Evolutionary conservation across 176 grass and related monocot genomes (phyloP).

Genomic region (Poa annua): DNA sequence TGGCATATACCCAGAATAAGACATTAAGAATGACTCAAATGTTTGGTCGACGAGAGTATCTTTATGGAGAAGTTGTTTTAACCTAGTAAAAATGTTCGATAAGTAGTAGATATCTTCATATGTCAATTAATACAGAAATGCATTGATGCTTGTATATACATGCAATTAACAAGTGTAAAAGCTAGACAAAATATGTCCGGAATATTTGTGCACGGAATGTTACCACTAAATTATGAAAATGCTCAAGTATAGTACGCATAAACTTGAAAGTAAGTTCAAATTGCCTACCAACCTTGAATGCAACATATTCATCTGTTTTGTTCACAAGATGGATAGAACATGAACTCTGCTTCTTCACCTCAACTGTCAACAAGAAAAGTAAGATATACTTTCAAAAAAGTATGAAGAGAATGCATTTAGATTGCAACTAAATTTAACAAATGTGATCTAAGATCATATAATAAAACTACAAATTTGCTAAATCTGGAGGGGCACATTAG

Average conservation of each 20-base stretch:
- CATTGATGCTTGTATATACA: neutral
- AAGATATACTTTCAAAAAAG: conserved; percentile 24
- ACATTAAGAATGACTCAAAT: neutral
- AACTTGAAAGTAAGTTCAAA: conserved; percentile 24
- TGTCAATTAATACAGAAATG: neutral
- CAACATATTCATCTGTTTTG: conserved; percentile 71
- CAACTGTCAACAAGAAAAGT: conserved; percentile 58
- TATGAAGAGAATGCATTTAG: conserved; percentile 15
- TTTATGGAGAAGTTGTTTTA: conserved; percentile 16
- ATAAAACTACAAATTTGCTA: conserved; percentile 19
- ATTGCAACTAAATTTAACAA: neutral
- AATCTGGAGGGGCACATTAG: neutral
- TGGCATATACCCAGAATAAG: neutral
- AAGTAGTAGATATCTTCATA: neutral
- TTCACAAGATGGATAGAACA: conserved; percentile 71
- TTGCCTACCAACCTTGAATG: conserved; percentile 79
- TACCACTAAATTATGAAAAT: conserved; percentile 29
- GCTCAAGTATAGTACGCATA: neutral
- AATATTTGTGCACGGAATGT: neutral
- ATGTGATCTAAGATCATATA: conserved; percentile 14
- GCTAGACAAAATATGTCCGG: neutral
- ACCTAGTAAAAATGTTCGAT: neutral
- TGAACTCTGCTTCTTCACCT: conserved; percentile 83
- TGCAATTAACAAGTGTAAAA: neutral
- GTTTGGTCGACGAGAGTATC: neutral